Conservation (phyloP, 1,139 yeast species). For the Yamadazyma dushanensis region DNA sequence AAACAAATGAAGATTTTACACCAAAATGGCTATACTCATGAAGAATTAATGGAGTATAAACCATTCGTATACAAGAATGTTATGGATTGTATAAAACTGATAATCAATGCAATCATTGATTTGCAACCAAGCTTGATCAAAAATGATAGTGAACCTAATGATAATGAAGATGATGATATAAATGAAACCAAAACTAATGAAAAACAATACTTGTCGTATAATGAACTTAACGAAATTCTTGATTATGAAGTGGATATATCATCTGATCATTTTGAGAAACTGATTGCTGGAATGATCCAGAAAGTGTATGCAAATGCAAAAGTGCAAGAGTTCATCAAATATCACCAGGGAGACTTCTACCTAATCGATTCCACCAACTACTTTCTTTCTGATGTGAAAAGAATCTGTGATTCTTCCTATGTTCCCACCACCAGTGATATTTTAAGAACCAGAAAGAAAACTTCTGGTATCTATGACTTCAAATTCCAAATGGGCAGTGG, state of each 20-base stretch:
- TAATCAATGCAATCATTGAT: constrained; percentile 57
- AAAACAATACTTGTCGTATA: constrained; percentile 25
- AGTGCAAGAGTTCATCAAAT: constrained; percentile 56
- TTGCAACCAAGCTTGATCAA: constrained; percentile 48
- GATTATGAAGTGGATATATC: constrained; percentile 51
- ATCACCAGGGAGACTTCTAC: constrained; percentile 73
- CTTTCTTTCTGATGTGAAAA: constrained; percentile 65
- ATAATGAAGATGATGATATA: constrained; percentile 1
- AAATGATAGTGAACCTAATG: constrained; percentile 7
- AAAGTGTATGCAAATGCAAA: constrained; percentile 56
- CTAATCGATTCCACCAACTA: constrained; percentile 86
- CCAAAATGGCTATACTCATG: constrained; percentile 64
- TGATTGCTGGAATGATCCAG: constrained; percentile 45
- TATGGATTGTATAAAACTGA: constrained; percentile 62
- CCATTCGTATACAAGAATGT: constrained; percentile 71
- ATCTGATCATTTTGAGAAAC: constrained; percentile 43
- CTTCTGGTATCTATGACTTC: constrained; percentile 89
- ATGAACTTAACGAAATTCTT: constrained; percentile 49
- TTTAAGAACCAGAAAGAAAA: constrained; percentile 84
- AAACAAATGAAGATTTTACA: constrained; percentile 76
- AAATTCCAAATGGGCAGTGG: constrained; percentile 73
- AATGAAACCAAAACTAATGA: constrained; percentile 6
- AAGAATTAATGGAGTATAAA: constrained; percentile 63
- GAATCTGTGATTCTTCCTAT: constrained; percentile 63
- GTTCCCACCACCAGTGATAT: constrained; percentile 77